Conservation (phyloP, 257 asterid genomes). For the Solanum chmielewskii region DNA sequence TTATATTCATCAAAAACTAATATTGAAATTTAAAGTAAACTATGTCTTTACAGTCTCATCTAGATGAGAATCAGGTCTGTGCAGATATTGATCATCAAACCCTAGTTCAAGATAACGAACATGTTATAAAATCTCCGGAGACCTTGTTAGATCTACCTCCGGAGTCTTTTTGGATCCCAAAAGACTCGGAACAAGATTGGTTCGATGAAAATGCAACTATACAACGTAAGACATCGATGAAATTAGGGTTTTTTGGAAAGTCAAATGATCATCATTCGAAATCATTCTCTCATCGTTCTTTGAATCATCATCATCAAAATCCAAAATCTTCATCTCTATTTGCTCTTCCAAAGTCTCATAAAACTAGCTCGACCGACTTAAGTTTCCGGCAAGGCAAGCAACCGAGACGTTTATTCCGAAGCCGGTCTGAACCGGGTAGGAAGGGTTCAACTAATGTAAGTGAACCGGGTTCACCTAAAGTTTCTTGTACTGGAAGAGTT, state of each 20-base stretch:
- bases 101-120: neutral
- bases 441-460: neutral
- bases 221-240: slow-evolving; percentile 46
- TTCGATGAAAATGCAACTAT: slow-evolving; percentile 35
- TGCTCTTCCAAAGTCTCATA: slow-evolving; percentile 22
- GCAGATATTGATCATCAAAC: neutral
- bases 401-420: slow-evolving; percentile 15
- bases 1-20: neutral
- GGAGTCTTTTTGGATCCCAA: slow-evolving; percentile 42
- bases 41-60: neutral
- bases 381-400: slow-evolving; percentile 13
- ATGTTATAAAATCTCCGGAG: slow-evolving; percentile 4
- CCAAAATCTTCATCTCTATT: slow-evolving; percentile 13
- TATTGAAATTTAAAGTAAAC: neutral
- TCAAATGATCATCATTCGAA: slow-evolving; percentile 10
- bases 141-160: slow-evolving; percentile 44
- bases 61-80: neutral
- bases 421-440: slow-evolving; percentile 23
- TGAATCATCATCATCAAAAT: neutral
- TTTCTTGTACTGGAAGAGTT: slow-evolving; percentile 62
- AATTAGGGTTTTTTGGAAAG: slow-evolving; percentile 13
- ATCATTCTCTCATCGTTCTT: slow-evolving; percentile 18
- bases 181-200: slow-evolving; percentile 46
- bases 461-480: slow-evolving; percentile 71
- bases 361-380: slow-evolving; percentile 5